Base-by-base conservation (phyloP, 2,329 filamentous ascomycete genomes). In the Malbranchea cinnamomea region DNA sequence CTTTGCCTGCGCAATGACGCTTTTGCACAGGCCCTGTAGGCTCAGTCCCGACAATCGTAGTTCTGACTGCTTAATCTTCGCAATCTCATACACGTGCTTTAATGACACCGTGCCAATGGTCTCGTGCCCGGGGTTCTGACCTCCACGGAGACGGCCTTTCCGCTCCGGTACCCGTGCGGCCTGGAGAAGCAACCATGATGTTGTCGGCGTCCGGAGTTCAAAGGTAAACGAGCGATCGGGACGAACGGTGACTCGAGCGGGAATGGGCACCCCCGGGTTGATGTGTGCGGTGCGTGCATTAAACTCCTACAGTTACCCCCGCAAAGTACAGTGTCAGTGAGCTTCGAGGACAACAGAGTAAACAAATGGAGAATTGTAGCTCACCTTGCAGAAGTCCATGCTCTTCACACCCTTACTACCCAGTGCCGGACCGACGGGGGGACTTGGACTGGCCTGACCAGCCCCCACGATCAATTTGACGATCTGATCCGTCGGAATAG, bases 361-460 rank as follows among this genome's bases (percentile, higher is more conserved):
- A 31, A 26, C 26, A 21, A 29, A 16, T 40, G 5, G 35, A 20
- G 9, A 22, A 9, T 23, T 18, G 25, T 27, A 22, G 32, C 50
- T 34, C 54, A 92, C 87, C 70, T 95, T 95, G 74, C 89, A 95
- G 56, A 95, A 98, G 60, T 98, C 89, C 78, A 98, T 98, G 35
- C 81, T 91, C 66, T 98, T 98, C 39, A 98, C 80, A 66, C 89
- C 89, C 65, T 94, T 95, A 56, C 78, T 87, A 61, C 89, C 89
- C 41, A 98, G 70, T 31, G 89, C 89, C 35, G 89, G 89, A 65
- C 89, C 89, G 48, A 98, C 85, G 4, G 89, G 89, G 19, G 89
- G 89, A 59, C 84, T 91, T 17, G 89, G 89, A 48, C 77, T 87
- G 36, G 89, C 89, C 57, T 94, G 83, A 15, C 89, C 89, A 34